Conservation (phyloP, 257 asterid species). For the Fraxinus pennsylvanica region DNA sequence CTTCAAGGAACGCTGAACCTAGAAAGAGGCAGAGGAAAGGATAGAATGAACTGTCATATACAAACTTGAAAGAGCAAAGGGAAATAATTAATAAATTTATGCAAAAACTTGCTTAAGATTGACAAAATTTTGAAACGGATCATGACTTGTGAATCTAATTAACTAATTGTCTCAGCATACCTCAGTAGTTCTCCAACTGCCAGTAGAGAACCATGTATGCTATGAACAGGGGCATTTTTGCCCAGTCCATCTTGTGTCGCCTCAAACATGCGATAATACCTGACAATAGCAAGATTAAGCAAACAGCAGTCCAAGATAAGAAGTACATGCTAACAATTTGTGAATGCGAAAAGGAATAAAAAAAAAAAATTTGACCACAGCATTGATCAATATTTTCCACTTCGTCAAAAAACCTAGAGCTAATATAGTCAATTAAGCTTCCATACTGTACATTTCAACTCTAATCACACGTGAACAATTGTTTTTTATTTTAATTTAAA, state of each 20-base stretch:
- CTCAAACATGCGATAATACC: conserved; percentile 99
- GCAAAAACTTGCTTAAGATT: background rate
- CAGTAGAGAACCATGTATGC: conserved; percentile 97
- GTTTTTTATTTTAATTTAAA: background rate
- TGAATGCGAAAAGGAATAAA: background rate
- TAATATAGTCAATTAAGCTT: background rate
- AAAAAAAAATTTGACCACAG: conserved; percentile 6
- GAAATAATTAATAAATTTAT: background rate
- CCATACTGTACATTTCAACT: background rate
- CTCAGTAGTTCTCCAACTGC: conserved; percentile 99
- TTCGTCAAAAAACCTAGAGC: conserved; percentile 4
- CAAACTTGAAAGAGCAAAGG: conserved; percentile 2
- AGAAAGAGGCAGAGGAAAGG: conserved; percentile 4
- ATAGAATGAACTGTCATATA: conserved; percentile 14
- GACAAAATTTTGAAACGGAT: conserved; percentile 8
- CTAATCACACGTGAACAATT: background rate
- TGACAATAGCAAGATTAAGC: conserved; percentile 35
- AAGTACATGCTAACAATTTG: conserved; percentile 8
- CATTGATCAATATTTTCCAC: conserved; percentile 1
- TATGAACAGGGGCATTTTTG: conserved; percentile 84
- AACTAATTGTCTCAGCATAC: conserved; percentile 48
- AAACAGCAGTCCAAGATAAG: conserved; percentile 23
- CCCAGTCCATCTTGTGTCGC: conserved; percentile 98
- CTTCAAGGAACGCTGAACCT: conserved; percentile 16
- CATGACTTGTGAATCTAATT: conserved; percentile 23